A percentile compares a stretch with the other conserved stretches of the same genome.
Conservation (phyloP, 345 rosid species). For the Toxicodendron radicans region DNA sequence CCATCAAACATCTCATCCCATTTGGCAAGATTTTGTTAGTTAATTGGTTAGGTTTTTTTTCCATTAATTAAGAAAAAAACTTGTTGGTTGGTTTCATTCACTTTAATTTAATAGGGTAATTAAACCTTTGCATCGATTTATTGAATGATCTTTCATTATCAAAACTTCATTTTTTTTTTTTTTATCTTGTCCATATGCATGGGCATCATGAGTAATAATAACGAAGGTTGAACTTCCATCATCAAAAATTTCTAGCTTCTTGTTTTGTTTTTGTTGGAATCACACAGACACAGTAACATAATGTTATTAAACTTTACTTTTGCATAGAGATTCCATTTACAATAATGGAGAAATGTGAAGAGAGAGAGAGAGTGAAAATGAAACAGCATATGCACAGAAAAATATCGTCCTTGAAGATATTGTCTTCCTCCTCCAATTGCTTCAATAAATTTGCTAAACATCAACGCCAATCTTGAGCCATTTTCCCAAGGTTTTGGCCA, state of each 20-base stretch:
- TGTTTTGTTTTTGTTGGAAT: no score
- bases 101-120: no score
- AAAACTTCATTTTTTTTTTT: no score
- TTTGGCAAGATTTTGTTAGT: not conserved
- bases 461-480: not conserved
- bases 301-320: not conserved
- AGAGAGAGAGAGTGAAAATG: not conserved
- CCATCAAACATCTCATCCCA: no score
- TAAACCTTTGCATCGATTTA: no score
- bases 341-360: not conserved
- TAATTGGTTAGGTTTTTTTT: not conserved
- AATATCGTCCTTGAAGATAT: not conserved
- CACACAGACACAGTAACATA: no score
- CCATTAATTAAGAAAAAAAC: no score
- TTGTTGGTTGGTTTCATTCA: no score
- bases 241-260: no score
- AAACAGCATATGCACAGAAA: not conserved
- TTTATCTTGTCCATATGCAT: not conserved
- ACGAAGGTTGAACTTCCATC: no score
- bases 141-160: no score
- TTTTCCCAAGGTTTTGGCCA: not conserved
- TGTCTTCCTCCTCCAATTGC: not conserved
- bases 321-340: not conserved
- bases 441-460: no score
- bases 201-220: not conserved